phyloP scores from a whole-genome alignment of 441 rosid species.

The Erysimum pusillum region DNA sequence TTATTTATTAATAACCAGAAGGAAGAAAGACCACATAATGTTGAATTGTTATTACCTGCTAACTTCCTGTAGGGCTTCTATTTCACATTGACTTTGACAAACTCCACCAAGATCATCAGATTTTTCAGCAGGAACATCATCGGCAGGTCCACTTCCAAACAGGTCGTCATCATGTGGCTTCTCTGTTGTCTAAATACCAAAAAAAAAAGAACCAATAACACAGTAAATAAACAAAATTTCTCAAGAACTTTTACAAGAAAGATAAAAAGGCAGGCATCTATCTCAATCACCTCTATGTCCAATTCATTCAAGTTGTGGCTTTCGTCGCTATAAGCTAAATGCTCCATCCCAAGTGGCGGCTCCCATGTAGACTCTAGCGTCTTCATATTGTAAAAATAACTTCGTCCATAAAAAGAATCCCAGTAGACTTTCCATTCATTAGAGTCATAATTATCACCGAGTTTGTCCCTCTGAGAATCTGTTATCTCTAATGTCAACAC shows the following conservation, averaged over 20 bases:
- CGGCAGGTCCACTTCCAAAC: slow-evolving; percentile 17
- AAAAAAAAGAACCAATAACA: slow-evolving; percentile 37
- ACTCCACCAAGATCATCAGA: slow-evolving; percentile 41
- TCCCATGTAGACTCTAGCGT: slow-evolving; percentile 78
- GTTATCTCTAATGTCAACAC: slow-evolving; percentile 43
- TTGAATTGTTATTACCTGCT: slow-evolving; percentile 31
- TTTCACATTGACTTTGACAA: slow-evolving; percentile 36
- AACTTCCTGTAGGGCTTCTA: slow-evolving; percentile 50
- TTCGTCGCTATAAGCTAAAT: slow-evolving; percentile 48
- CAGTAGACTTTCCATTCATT: slow-evolving; percentile 72
- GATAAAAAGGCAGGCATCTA: slow-evolving; percentile 40
- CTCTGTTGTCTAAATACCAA: slow-evolving; percentile 44
- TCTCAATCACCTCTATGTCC: slow-evolving; percentile 49
- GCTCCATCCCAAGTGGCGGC: slow-evolving; percentile 77
- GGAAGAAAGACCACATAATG: slow-evolving; percentile 2
- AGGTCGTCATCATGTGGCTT: slow-evolving; percentile 45
- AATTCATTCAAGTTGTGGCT: slow-evolving; percentile 46
- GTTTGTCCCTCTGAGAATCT: slow-evolving; percentile 43
- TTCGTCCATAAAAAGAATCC: slow-evolving; percentile 77
- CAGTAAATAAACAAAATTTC: slow-evolving; percentile 30
- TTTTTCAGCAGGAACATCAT: slow-evolving; percentile 45
- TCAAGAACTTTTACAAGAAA: slow-evolving; percentile 21
- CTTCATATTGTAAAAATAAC: slow-evolving; percentile 68
- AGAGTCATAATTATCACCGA: slow-evolving; percentile 30
- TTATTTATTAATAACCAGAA: slow-evolving; percentile 4